Percentiles rank a stretch among this genome's conserved stretches.
Conservation (phyloP, 2,329 filamentous ascomycete species). For the Neonectria punicea region DNA sequence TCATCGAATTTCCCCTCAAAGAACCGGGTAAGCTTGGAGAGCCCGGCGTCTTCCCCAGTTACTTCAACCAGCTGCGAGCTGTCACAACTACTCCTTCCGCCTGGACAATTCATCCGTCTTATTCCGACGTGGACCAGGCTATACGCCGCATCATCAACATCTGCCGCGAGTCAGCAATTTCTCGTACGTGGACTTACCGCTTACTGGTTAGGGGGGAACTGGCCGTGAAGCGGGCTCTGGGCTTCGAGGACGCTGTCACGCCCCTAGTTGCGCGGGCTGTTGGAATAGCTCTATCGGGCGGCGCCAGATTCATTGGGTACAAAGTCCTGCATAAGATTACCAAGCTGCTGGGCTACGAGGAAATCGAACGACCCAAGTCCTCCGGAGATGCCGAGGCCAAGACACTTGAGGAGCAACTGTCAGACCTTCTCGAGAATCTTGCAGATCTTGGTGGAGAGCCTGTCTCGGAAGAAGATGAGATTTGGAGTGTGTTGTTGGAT, state of each 20-base stretch:
- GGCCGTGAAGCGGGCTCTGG: background rate
- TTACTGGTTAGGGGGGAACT: background rate
- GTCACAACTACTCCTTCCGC: background rate
- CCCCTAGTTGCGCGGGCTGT: background rate
- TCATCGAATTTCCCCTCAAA: constrained; percentile 12
- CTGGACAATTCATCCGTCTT: background rate
- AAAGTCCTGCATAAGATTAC: background rate
- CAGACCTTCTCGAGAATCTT: background rate
- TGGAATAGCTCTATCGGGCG: background rate
- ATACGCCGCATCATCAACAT: background rate
- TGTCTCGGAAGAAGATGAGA: background rate
- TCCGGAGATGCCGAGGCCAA: background rate
- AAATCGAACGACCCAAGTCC: background rate
- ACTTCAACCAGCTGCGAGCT: constrained; percentile 12
- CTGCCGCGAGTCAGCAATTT: background rate
- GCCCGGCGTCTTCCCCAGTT: constrained; percentile 14
- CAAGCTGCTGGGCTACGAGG: background rate
- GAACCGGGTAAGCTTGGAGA: background rate
- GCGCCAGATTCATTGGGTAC: background rate
- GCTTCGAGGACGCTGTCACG: background rate
- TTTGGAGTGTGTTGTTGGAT: background rate
- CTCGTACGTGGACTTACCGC: background rate
- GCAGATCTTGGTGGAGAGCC: background rate
- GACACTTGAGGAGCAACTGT: background rate
- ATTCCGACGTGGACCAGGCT: background rate